Percentiles rank a stretch among this genome's conserved stretches.
These are phyloP conservation scores for Pisolithus thermaeus DNA, from an alignment of 1,284 basidiomycete species.

Conservation along the genomic window DNA sequence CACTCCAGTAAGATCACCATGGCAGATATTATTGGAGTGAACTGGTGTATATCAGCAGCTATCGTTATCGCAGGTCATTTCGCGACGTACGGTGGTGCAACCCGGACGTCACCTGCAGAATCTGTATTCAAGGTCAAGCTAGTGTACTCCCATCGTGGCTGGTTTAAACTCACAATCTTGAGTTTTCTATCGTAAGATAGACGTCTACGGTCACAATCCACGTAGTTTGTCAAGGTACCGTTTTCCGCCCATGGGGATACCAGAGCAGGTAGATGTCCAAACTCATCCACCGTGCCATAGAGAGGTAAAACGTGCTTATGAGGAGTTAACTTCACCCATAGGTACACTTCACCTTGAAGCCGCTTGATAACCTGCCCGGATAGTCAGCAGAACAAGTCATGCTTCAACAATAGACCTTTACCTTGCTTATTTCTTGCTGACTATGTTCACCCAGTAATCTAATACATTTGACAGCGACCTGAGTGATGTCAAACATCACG, in stretches of 20 bases:
- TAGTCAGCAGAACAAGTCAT: neutral
- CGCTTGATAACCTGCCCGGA: conserved; percentile 6
- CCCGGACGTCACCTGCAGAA: conserved; percentile 5
- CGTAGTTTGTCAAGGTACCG: conserved; percentile 15
- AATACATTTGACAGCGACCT: neutral
- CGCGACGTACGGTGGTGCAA: neutral
- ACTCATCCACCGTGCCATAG: conserved; percentile 13
- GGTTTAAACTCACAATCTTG: conserved; percentile 8
- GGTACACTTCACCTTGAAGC: conserved; percentile 15
- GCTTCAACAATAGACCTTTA: neutral
- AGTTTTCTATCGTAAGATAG: conserved; percentile 8
- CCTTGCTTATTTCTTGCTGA: neutral
- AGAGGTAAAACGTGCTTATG: conserved; percentile 19
- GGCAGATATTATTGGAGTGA: neutral
- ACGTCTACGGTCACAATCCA: conserved; percentile 1
- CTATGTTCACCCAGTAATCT: neutral
- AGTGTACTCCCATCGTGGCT: neutral
- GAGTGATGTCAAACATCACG: neutral
- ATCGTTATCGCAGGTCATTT: neutral
- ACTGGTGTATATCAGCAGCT: neutral
- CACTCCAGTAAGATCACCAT: conserved; percentile 4
- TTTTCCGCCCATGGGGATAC: conserved; percentile 23
- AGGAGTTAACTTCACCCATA: conserved; percentile 12
- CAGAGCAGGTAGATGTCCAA: conserved; percentile 18
- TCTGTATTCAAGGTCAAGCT: conserved; percentile 4